Evolutionary conservation across 139 green algal species (phyloP).

Genomic region (Chloropicon primus): DNA sequence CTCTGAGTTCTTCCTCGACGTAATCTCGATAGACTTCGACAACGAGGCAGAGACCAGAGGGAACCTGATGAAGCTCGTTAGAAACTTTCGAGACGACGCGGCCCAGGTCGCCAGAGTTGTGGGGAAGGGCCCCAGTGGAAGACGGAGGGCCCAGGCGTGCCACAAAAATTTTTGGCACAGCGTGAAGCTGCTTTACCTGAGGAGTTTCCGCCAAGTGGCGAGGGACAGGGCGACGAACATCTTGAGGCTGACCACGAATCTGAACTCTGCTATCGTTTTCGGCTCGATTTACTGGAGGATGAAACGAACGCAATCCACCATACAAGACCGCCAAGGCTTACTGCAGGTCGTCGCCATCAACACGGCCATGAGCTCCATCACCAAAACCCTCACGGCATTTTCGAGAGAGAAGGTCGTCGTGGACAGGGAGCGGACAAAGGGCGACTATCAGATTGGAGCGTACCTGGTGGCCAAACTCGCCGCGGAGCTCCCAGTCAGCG

Average conservation of each 20-base stretch:
- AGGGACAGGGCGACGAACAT: conserved; percentile 69
- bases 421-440: conserved; percentile 52
- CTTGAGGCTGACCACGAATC: conserved; percentile 46
- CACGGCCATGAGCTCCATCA: conserved; percentile 62
- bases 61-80: no score
- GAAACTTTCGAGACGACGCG: no score
- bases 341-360: conserved; percentile 41
- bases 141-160: no score
- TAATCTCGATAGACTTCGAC: not conserved
- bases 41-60: not conserved
- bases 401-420: conserved; percentile 63
- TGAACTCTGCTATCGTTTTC: conserved; percentile 78
- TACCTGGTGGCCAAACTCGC: conserved; percentile 71
- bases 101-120: not conserved
- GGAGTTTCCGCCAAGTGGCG: conserved; percentile 53
- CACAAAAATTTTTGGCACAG: not conserved
- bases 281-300: conserved; percentile 81
- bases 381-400: conserved; percentile 83
- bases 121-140: not conserved
- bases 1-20: not conserved
- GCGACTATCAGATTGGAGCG: conserved; percentile 25
- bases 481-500: conserved; percentile 67
- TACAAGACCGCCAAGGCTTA: conserved; percentile 58
- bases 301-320: conserved; percentile 20
- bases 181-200: conserved; percentile 25